Evolutionary conservation across 257 asterid species (phyloP), one percentile per base, ranked within the genome.

Genomic region (Solanum gracilifrons): DNA sequence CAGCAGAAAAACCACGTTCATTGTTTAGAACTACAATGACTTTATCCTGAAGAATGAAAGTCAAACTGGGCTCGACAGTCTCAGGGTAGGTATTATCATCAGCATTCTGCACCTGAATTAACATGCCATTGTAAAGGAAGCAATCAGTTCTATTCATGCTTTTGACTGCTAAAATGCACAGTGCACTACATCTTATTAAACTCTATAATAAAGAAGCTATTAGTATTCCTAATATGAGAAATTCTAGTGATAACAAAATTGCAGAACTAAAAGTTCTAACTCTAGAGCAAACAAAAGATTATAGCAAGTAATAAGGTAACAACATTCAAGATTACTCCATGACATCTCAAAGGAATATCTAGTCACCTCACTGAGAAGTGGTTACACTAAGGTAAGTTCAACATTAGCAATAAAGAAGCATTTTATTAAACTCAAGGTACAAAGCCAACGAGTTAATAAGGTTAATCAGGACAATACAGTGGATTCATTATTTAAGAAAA

Each of bases 81-180:
- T 86, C 90, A 2, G 91, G 93, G 89, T 97, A 97, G 87, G 88
- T 85, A 93, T 97, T 97, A 89, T 97, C 99, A 93, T 97, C 99
- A n/a, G 99, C 99, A 93, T 97, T 97, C 90, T 97, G 99, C 87
- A 97, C 98, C 99, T 97, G 89, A 32, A 80, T 64, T 36, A 84
- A 84, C n/a, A 37, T 29, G 33, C 37, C 64, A 41, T 66, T 86
- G 79, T 35, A 35, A 62, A 83, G 43, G 16, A 68, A 33, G 46
- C 73, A 48, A 72, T 25, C 36, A 41, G 84, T 39, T 62, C 27
- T 62, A n/a, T 77, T 39, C 51, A 77, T 77, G 36, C 62, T 25
- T 77, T 77, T n/a, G 62, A 13, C 84, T 62, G 71, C 71, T 62
- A n/a, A 77, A 51, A 85, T 62, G 46, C 41, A 85, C 62, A 77